These are phyloP conservation scores for Pichia kudriavzevii DNA, from an alignment of 1,139 yeast species.

Conservation along the genomic window DNA sequence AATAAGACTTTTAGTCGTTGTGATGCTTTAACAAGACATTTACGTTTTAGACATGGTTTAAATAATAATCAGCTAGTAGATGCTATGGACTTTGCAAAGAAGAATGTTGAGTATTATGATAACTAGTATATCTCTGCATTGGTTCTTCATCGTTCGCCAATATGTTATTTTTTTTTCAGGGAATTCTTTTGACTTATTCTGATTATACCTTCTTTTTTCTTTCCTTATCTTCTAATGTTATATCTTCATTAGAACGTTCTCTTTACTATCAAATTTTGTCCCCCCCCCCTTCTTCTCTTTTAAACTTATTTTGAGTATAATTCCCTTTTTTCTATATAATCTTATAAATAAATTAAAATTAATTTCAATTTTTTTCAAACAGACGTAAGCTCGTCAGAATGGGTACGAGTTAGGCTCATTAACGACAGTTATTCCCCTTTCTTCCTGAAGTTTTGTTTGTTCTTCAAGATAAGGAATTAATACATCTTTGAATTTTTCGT, in stretches of 20 bases:
- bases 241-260: not conserved
- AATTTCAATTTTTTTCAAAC: not conserved
- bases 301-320: not conserved
- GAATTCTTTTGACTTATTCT: not conserved
- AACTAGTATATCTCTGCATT: conserved; percentile 14
- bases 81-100: conserved; percentile 67
- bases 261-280: not conserved
- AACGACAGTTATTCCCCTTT: conserved; percentile 35
- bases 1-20: conserved; percentile 79
- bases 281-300: conserved; percentile 3
- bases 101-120: conserved; percentile 54
- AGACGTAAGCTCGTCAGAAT: conserved; percentile 22
- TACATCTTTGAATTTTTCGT: conserved; percentile 43
- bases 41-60: conserved; percentile 78
- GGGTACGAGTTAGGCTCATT: conserved; percentile 39
- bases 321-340: not conserved
- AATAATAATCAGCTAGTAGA: conserved; percentile 62
- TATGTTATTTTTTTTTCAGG: not conserved
- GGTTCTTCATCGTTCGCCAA: not conserved
- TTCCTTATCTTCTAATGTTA: not conserved
- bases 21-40: conserved; percentile 91
- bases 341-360: not conserved
- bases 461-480: conserved; percentile 47
- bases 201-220: not conserved
- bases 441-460: conserved; percentile 46